Evolutionary conservation across 2,329 filamentous ascomycete species (phyloP).

Genomic region (Aureobasidium lini): DNA sequence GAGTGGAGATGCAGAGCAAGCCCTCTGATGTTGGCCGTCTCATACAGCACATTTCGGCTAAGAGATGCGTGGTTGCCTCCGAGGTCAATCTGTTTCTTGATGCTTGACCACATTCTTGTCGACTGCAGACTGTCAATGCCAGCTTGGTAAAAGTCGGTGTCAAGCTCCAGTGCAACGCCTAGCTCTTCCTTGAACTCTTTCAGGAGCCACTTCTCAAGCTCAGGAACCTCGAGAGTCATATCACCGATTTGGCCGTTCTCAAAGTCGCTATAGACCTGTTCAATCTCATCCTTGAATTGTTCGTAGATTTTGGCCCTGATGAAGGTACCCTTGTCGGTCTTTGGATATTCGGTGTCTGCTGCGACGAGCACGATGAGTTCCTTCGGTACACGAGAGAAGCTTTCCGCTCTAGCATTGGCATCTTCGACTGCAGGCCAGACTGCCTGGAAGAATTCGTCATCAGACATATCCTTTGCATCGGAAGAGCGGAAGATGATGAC

Average conservation of each 20-base stretch:
- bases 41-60: conserved; percentile 52
- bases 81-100: conserved; percentile 46
- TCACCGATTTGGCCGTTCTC: conserved; percentile 15
- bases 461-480: conserved; percentile 33
- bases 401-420: conserved; percentile 44
- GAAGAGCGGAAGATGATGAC: conserved; percentile 45
- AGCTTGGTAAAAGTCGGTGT: conserved; percentile 50
- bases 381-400: conserved; percentile 46
- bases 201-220: conserved; percentile 27
- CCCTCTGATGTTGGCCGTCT: conserved; percentile 43
- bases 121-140: conserved; percentile 55
- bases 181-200: conserved; percentile 27
- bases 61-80: conserved; percentile 34
- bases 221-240: conserved; percentile 23
- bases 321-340: conserved; percentile 51
- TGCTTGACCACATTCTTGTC: conserved; percentile 46
- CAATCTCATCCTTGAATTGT: conserved; percentile 42
- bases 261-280: conserved; percentile 35
- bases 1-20: conserved; percentile 40
- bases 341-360: conserved; percentile 38
- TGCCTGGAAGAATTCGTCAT: conserved; percentile 39
- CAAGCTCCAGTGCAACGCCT: conserved; percentile 17
- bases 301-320: conserved; percentile 47
- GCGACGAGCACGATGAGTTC: conserved; percentile 48
- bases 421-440: conserved; percentile 45